Evolutionary conservation across 2,329 filamentous ascomycete species (phyloP).

Genomic region (Pseudocercospora musae): DNA sequence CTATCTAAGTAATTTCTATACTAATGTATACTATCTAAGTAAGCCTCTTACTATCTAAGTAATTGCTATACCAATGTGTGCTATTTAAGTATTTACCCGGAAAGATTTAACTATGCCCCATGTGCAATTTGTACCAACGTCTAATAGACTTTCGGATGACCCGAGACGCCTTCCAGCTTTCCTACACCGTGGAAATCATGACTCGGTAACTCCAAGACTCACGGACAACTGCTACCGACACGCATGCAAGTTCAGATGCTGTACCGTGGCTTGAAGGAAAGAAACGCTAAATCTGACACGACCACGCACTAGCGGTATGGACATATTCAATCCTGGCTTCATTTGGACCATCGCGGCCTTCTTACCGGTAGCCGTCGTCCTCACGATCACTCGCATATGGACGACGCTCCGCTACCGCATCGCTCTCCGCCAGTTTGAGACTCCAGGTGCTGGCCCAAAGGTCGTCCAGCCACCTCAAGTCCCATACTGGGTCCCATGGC

Average conservation of each 20-base stretch:
- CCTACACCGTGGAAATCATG: neutral
- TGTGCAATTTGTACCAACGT: neutral
- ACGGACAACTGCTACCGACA: neutral
- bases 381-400: constrained; percentile 18
- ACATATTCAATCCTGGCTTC: neutral
- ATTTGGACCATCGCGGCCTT: constrained; percentile 17
- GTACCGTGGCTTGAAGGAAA: neutral
- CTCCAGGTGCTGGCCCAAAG: constrained; percentile 10
- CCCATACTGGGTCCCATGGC: constrained; percentile 30
- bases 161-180: neutral
- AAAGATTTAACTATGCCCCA: no score
- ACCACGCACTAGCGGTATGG: neutral
- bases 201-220: neutral
- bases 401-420: constrained; percentile 27
- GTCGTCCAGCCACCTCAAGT: constrained; percentile 25
- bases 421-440: constrained; percentile 16
- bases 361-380: constrained; percentile 7
- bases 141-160: neutral
- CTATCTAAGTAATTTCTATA: no score
- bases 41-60: no score
- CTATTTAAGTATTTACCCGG: no score
- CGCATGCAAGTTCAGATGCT: neutral
- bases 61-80: no score
- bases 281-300: neutral
- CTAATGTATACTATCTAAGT: no score